phyloP scores from a whole-genome alignment of 208 protist genomes.

The Crithidia expoeki region DNA sequence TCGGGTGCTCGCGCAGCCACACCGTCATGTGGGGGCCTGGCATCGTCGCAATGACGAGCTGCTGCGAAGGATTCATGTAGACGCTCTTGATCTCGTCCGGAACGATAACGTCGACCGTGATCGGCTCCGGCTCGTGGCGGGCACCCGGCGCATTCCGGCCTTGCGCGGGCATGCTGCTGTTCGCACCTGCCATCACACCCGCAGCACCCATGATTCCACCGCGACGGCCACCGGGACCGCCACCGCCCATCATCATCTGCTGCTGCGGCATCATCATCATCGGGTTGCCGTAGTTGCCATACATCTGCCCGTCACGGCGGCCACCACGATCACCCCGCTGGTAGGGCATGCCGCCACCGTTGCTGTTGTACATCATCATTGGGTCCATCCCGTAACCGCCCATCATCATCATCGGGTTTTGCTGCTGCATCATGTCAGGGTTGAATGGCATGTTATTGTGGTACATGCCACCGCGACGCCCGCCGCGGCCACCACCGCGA shows the following conservation, averaged over 20 bases:
- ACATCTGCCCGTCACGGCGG: constrained; percentile 19
- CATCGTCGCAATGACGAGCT: constrained; percentile 80
- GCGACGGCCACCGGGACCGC: constrained; percentile 1
- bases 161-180: constrained; percentile 12
- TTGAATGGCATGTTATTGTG: constrained; percentile 24
- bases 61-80: constrained; percentile 74
- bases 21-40: constrained; percentile 81
- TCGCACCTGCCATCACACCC: too few species aligned
- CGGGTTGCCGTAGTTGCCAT: constrained; percentile 22
- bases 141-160: constrained; percentile 1
- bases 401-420: constrained; percentile 24
- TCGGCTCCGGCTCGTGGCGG: constrained; percentile 61
- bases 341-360: constrained; percentile 20
- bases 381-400: constrained; percentile 30
- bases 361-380: constrained; percentile 43
- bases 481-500: constrained; percentile 14
- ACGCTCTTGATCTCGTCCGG: constrained; percentile 64
- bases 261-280: constrained; percentile 38
- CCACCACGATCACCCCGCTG: constrained; percentile 10
- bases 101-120: constrained; percentile 48
- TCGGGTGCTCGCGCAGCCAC: constrained; percentile 74
- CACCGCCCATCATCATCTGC: constrained; percentile 23
- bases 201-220: constrained; percentile 11
- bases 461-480: constrained; percentile 20
- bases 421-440: constrained; percentile 14